phyloP scores from a whole-genome alignment of 2,329 filamentous ascomycete genomes.

The Penicillium sp. region DNA sequence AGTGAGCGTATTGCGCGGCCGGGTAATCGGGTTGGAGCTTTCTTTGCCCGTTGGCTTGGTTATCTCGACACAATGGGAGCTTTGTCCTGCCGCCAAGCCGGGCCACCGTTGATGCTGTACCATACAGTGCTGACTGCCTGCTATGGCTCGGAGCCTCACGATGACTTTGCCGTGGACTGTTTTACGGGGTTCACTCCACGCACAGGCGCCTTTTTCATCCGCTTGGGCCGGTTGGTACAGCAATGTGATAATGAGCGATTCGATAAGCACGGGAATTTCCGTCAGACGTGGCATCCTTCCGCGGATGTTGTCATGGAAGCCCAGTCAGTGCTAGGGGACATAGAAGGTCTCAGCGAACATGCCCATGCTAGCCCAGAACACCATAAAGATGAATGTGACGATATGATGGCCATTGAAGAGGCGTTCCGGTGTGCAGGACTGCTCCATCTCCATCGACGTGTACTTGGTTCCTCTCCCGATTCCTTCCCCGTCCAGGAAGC shows the following conservation, averaged over 20 bases:
- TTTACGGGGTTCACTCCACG: slow-evolving; percentile 77
- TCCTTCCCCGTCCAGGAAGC: slow-evolving; percentile 66
- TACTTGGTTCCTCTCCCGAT: slow-evolving; percentile 63
- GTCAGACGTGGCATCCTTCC: slow-evolving; percentile 62
- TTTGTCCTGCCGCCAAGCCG: slow-evolving; percentile 63
- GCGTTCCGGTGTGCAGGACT: slow-evolving; percentile 80
- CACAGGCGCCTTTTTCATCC: slow-evolving; percentile 71
- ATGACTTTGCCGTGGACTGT: slow-evolving; percentile 75
- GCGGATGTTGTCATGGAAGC: slow-evolving; percentile 61
- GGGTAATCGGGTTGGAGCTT: slow-evolving; percentile 66
- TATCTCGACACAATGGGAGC: slow-evolving; percentile 81
- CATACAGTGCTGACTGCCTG: slow-evolving; percentile 50
- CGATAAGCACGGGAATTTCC: slow-evolving; percentile 55
- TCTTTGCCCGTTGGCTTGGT: slow-evolving; percentile 80
- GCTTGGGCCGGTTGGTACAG: slow-evolving; percentile 72
- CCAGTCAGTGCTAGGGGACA: slow-evolving; percentile 62
- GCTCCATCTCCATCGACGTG: slow-evolving; percentile 74
- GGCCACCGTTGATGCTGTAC: slow-evolving; percentile 58
- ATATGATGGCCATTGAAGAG: slow-evolving; percentile 70
- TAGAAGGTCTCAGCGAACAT: slow-evolving; percentile 59
- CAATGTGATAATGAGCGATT: slow-evolving; percentile 70
- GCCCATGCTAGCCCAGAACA: slow-evolving; percentile 45
- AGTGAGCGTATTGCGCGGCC: slow-evolving; percentile 60
- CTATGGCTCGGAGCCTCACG: slow-evolving; percentile 58
- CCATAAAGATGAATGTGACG: slow-evolving; percentile 46